phyloP scores from a whole-genome alignment of 352 stramenopile species.

The Discostella stelligera region DNA sequence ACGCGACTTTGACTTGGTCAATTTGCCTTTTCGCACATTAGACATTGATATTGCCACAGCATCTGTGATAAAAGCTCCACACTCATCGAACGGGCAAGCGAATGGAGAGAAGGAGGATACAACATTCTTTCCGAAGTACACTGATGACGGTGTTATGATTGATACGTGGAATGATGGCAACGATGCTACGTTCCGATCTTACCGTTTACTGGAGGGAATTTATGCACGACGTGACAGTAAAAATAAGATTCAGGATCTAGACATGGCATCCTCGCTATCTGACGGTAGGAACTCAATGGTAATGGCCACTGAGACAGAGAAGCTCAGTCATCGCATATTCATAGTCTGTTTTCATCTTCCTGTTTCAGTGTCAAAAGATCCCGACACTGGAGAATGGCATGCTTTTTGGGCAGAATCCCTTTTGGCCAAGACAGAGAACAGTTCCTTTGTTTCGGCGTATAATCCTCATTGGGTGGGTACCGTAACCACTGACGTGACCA shows the following conservation, averaged over 20 bases:
- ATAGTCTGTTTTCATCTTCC: slow-evolving; percentile 56
- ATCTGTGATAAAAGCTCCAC: slow-evolving; percentile 20
- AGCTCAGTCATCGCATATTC: slow-evolving; percentile 29
- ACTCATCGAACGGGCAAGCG: slow-evolving; percentile 27
- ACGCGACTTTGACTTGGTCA: slow-evolving; percentile 37
- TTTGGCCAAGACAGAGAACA: slow-evolving; percentile 39
- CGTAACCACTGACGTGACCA: slow-evolving; percentile 18
- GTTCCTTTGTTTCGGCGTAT: slow-evolving; percentile 25
- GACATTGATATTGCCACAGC: slow-evolving; percentile 63
- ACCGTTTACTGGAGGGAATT: slow-evolving; percentile 20
- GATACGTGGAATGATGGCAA: slow-evolving; percentile 48
- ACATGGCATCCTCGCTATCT: slow-evolving; percentile 14
- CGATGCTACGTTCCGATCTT: slow-evolving; percentile 32
- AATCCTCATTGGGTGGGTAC: slow-evolving; percentile 53
- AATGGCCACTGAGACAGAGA: neutral
- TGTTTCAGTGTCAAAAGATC: slow-evolving; percentile 47
- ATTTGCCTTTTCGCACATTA: slow-evolving; percentile 70
- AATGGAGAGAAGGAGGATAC: slow-evolving; percentile 10
- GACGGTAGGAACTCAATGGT: slow-evolving; percentile 5
- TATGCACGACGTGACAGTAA: neutral
- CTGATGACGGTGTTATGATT: slow-evolving; percentile 35
- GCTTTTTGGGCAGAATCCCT: slow-evolving; percentile 51
- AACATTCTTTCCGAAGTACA: slow-evolving; percentile 11
- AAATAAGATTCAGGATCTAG: neutral
- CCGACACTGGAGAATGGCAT: slow-evolving; percentile 30